Conservation (phyloP, 192 early-diverging fungal genomes). For the Spizellomyces punctatus region DNA sequence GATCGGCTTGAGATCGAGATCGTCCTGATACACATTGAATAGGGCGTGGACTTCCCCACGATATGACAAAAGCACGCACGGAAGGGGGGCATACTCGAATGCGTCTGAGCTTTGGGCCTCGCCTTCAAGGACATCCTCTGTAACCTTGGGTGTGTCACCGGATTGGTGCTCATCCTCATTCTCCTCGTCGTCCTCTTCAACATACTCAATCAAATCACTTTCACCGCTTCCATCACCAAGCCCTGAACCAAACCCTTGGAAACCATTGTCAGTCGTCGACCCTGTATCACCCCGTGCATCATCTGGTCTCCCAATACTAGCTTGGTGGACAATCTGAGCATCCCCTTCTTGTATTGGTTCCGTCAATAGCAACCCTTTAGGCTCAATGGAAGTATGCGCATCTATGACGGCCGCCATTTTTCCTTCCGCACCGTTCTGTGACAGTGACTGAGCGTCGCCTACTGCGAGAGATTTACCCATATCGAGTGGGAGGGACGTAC, state of each 20-base stretch:
- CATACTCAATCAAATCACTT: slow-evolving; percentile 25
- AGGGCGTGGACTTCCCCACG: slow-evolving; percentile 15
- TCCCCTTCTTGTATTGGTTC: not conserved
- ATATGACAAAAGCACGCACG: slow-evolving; percentile 18
- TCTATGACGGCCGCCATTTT: not conserved
- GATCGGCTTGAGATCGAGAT: slow-evolving; percentile 22
- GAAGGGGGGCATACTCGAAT: slow-evolving; percentile 22
- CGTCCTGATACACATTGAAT: slow-evolving; percentile 19
- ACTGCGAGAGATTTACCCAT: not conserved
- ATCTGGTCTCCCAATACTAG: not conserved
- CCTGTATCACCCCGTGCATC: not conserved
- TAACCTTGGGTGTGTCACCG: not conserved
- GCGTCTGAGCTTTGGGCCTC: not conserved
- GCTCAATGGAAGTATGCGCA: not conserved
- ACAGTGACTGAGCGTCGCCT: too few species aligned
- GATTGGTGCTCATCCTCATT: slow-evolving; percentile 2
- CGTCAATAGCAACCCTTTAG: not conserved
- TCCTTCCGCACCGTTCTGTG: not conserved
- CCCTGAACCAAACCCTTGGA: not conserved
- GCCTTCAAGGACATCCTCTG: not conserved
- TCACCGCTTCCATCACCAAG: slow-evolving; percentile 1
- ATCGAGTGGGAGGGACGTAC: not conserved
- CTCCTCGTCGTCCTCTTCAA: slow-evolving; percentile 24
- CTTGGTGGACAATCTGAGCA: not conserved
- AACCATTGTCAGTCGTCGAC: slow-evolving; percentile 8